Conservation (phyloP, 306 rosid genomes). For the Carpinus fangiana region DNA sequence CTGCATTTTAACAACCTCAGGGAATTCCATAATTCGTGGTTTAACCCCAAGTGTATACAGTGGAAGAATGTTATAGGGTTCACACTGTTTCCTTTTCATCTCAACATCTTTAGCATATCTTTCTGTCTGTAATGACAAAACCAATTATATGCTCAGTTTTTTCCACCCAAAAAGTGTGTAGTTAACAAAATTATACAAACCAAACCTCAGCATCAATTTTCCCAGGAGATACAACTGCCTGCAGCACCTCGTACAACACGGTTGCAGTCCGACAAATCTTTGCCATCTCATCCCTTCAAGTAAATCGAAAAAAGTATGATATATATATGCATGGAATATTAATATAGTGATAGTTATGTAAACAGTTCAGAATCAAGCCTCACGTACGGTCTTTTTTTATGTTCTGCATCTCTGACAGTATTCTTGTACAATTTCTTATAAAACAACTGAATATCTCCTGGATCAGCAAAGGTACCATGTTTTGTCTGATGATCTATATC, state of each 20-base stretch:
- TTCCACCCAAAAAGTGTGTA: constrained; percentile 10
- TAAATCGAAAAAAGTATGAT: constrained; percentile 17
- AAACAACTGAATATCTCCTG: constrained; percentile 54
- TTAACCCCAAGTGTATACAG: constrained; percentile 77
- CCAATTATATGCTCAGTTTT: constrained; percentile 20
- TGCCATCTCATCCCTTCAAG: constrained; percentile 91
- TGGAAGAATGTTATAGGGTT: constrained; percentile 88
- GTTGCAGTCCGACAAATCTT: constrained; percentile 72
- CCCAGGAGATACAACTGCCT: constrained; percentile 50
- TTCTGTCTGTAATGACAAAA: constrained; percentile 52
- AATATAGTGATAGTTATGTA: constrained; percentile 1
- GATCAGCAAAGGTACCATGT: too few species aligned
- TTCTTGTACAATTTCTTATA: constrained; percentile 61
- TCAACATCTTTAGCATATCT: constrained; percentile 64
- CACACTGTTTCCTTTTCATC: constrained; percentile 58
- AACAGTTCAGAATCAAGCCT: constrained; percentile 47
- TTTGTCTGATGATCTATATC: too few species aligned
- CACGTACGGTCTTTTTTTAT: constrained; percentile 60
- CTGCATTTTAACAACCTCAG: constrained; percentile 57
- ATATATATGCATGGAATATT: constrained; percentile 5
- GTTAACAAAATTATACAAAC: constrained; percentile 20
- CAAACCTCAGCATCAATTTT: constrained; percentile 59
- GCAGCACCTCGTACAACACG: constrained; percentile 76
- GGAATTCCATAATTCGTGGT: constrained; percentile 85
- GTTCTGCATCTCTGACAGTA: constrained; percentile 62